phyloP scores from a whole-genome alignment of 2,329 filamentous ascomycete species.

The Xylariaceae sp. region DNA sequence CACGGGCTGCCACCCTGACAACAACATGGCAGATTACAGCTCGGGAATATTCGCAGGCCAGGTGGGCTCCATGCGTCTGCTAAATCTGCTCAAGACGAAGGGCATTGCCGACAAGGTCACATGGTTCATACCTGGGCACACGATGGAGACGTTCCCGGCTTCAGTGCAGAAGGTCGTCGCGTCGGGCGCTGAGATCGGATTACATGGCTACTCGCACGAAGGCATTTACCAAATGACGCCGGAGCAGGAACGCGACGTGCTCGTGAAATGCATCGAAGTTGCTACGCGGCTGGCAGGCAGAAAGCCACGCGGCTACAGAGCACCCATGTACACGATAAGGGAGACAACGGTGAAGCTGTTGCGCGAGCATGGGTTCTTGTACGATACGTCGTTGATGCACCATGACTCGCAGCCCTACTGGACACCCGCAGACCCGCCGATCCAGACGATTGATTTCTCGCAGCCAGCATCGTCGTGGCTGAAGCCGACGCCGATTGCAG shows the following conservation, averaged over 20 bases:
- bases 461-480: conserved; percentile 64
- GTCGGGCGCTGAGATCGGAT: conserved; percentile 58
- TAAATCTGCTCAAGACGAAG: no score
- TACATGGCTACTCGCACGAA: conserved; percentile 73
- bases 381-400: conserved; percentile 66
- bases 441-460: conserved; percentile 66
- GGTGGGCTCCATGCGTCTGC: no score
- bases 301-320: conserved; percentile 68
- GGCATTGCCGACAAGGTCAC: no score
- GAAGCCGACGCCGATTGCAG: conserved; percentile 65
- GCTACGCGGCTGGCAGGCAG: conserved; percentile 71
- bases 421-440: conserved; percentile 60
- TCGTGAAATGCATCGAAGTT: conserved; percentile 71
- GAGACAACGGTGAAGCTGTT: conserved; percentile 65
- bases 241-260: conserved; percentile 72
- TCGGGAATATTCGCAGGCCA: no score
- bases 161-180: conserved; percentile 58
- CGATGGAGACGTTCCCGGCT: conserved; percentile 64
- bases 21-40: no score
- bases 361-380: conserved; percentile 65
- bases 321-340: conserved; percentile 71
- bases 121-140: conserved; percentile 47
- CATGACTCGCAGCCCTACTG: conserved; percentile 65
- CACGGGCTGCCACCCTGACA: no score
- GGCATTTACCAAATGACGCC: conserved; percentile 70